These are phyloP conservation scores for Dactylellina haptotyla DNA, from an alignment of 2,329 filamentous ascomycete species.

Conservation along the genomic window DNA sequence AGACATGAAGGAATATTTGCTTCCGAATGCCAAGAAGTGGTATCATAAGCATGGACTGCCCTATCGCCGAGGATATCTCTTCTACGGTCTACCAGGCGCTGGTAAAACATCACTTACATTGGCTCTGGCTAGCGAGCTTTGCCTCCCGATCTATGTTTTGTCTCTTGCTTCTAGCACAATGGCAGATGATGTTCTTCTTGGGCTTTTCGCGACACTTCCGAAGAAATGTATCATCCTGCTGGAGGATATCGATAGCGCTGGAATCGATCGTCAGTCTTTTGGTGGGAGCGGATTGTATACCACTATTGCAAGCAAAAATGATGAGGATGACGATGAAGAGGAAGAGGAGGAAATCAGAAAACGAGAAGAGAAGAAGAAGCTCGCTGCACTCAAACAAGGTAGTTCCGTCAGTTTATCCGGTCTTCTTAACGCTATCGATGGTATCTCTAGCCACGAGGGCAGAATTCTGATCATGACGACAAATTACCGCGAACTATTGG, in stretches of 20 bases:
- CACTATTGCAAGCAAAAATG: slow-evolving; percentile 28
- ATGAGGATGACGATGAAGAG: slow-evolving; percentile 49
- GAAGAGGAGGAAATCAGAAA: slow-evolving; percentile 45
- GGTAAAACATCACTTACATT: slow-evolving; percentile 77
- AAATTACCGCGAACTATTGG: slow-evolving; percentile 58
- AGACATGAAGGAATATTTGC: slow-evolving; percentile 82
- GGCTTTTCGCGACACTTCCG: slow-evolving; percentile 71
- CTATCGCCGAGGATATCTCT: slow-evolving; percentile 79
- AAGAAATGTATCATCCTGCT: slow-evolving; percentile 73
- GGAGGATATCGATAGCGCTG: slow-evolving; percentile 76
- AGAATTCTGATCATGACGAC: slow-evolving; percentile 59
- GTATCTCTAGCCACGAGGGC: slow-evolving; percentile 71
- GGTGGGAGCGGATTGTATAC: slow-evolving; percentile 11
- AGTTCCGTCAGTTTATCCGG: slow-evolving; percentile 72
- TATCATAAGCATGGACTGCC: slow-evolving; percentile 80
- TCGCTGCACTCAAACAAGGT: slow-evolving; percentile 19
- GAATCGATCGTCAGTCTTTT: slow-evolving; percentile 64
- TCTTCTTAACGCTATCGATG: slow-evolving; percentile 84
- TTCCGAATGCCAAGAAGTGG: slow-evolving; percentile 75
- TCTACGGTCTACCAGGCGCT: slow-evolving; percentile 78
- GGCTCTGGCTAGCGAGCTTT: slow-evolving; percentile 73
- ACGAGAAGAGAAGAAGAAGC: slow-evolving; percentile 47
- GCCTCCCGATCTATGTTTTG: slow-evolving; percentile 74
- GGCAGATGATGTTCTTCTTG: slow-evolving; percentile 71
- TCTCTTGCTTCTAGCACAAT: slow-evolving; percentile 70